phyloP scores from a whole-genome alignment of 83 land plant species.

The Picea abies region DNA sequence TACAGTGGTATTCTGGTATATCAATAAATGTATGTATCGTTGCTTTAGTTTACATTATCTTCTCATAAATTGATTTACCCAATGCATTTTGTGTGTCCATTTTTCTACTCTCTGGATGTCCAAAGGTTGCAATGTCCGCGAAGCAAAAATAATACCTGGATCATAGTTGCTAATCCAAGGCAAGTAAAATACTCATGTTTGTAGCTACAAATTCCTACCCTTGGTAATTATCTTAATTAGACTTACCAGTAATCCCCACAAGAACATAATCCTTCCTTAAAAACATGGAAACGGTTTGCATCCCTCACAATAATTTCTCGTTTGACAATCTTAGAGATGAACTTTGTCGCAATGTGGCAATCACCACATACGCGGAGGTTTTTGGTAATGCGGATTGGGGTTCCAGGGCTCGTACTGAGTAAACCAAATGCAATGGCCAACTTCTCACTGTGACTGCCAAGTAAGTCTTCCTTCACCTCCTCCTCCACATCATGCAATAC shows the following conservation, averaged over 20 bases:
- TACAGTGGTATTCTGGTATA: too few relatives aligned
- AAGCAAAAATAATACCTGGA: too few relatives aligned
- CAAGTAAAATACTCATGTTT: too few relatives aligned
- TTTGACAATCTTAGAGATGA: slow-evolving; percentile 8
- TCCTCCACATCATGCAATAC: slow-evolving; percentile 19
- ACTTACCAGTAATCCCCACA: slow-evolving; percentile 18
- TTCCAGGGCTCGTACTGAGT: slow-evolving; percentile 15
- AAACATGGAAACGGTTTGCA: slow-evolving; percentile 18
- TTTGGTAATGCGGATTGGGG: slow-evolving; percentile 14
- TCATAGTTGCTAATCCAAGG: too few relatives aligned
- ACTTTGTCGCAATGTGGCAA: slow-evolving; percentile 10
- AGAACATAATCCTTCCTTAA: slow-evolving; percentile 16
- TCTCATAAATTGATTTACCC: too few relatives aligned
- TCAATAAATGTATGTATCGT: too few relatives aligned
- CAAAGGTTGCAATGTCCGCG: too few relatives aligned
- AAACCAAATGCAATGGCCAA: slow-evolving; percentile 21
- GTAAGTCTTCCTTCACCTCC: slow-evolving; percentile 2
- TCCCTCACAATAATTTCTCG: slow-evolving; percentile 18
- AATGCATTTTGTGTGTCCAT: too few relatives aligned
- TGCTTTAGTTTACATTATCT: too few relatives aligned
- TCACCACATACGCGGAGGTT: slow-evolving; percentile 19
- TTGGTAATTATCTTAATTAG: too few relatives aligned
- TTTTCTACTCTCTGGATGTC: too few relatives aligned
- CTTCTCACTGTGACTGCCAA: slow-evolving; percentile 17
- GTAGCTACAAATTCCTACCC: too few relatives aligned